Evolutionary conservation across 2,329 filamentous ascomycete genomes (phyloP), one percentile per base, ranked within the genome.

Genomic region (Myrmaecium sp.): DNA sequence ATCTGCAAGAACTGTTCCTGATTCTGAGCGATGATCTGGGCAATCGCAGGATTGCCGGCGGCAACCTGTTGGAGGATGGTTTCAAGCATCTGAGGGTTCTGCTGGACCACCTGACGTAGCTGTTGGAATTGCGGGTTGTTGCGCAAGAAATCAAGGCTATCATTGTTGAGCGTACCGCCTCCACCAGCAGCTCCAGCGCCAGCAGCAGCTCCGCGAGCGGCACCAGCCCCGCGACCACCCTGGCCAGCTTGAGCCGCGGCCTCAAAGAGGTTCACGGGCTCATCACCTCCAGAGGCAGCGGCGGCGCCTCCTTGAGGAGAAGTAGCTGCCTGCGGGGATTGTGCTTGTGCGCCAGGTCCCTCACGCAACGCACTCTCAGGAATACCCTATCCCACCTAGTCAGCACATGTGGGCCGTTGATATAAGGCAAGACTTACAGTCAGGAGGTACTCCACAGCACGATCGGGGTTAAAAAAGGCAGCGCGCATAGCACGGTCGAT

Each of bases 71-170:
- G 86, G 30, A 98, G 64, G 40, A 98, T 95, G 5, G 89, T 86
- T 60, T 98, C 89, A 13, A 98, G 74, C 89, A 98, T 98, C 51
- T 89, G 79, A 11, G 89, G 89, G 51, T 95, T 81, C 53, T 94
- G 84, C 57, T 98, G 89, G 23, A 98, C 86, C 13, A 98, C 76
- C 57, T 94, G 84, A 36, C 89, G 78, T 33, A 98, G 69, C 57
- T 98, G 89, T 58, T 95, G 89, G 59, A 98, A 98, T 54, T 95
- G 86, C 14, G 84, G 76, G 52, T 95, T 95, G 54, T 84, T 81
- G 45, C 89, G 76, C 30, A 98, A 63, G 52, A 93, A 95, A 37
- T 95, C 86, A 31, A 98, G 69, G 46, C 84, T 91, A 14, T 76
- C 77, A 14, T 80, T 58, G 21, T 68, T 66, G 31, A 56, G 56